Base-by-base conservation (phyloP, 306 rosid species). In the Lithocarpus polystachyus region DNA sequence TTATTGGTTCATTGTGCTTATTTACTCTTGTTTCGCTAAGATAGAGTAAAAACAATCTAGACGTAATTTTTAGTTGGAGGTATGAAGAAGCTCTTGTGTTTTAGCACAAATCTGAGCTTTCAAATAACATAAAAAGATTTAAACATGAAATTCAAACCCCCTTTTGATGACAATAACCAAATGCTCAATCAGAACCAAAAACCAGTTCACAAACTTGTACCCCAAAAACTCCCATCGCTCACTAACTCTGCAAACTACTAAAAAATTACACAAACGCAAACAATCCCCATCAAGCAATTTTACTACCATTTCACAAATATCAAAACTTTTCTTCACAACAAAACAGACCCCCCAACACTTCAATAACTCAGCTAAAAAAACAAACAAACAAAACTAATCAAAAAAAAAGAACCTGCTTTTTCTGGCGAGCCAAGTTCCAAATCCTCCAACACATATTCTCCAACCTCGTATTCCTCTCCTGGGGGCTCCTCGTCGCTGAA, bases 361-460 rank as follows among this genome's bases (percentile, higher is more conserved):
- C 43, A 67, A 33, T 5, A 56, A 51, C 29, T 61, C 26, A 55
- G 17, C 33, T 29, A 29, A 54, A 4, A 0, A 5, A 1, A 68
- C 17, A 48, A 65, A 17, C 1, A 22, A 52, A 18, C 9, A 22
- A 1, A n/a, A n/a, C n/a, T n/a, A n/a, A n/a, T n/a, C n/a, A 7
- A 6, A 22, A 61, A 22, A 19, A 33, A 60, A 5, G 4, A 82
- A 93, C 97, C 97, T 95, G 99, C 87, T 95, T 95, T 89, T 91
- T 95, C 87, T 95, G 97, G 62, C 98, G 93, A 85, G 99, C 98
- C 70, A 95, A 89, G 83, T 95, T 95, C 99, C 99, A 95, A 85
- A 95, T 95, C 87, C 99, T 89, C 99, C 99, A 95, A 69, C 99
- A 92, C 96, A 95, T 87, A 82, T 95, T 95, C 86, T 95, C 99